Evolutionary conservation across 768 basidiomycete species (phyloP).

Genomic region (Tylopilus sp.): DNA sequence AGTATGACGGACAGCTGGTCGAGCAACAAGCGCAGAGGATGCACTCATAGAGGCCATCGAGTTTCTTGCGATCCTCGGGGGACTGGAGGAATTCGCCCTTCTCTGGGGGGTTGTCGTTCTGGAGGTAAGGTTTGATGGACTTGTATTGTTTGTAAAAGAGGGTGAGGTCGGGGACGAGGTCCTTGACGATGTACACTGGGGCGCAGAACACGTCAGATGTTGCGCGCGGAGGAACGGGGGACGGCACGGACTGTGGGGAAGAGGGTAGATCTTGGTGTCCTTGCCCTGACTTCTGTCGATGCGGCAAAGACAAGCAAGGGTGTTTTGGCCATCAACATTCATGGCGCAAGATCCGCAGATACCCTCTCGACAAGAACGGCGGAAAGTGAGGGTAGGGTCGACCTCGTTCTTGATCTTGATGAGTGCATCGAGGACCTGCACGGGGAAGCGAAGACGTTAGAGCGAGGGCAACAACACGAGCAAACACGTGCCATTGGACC

Average conservation of each 20-base stretch:
- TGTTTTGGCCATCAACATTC: slow-evolving; percentile 99
- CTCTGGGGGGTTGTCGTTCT: slow-evolving; percentile 88
- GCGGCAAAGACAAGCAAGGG: slow-evolving; percentile 93
- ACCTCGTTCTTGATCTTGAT: slow-evolving; percentile 99
- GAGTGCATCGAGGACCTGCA: slow-evolving; percentile 81
- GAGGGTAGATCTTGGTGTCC: slow-evolving; percentile 90
- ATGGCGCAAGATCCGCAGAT: slow-evolving; percentile 99
- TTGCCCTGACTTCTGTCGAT: slow-evolving; percentile 76
- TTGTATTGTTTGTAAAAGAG: slow-evolving; percentile 99
- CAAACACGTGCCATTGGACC: slow-evolving; percentile 78
- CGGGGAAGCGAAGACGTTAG: not conserved
- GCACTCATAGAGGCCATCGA: slow-evolving; percentile 97
- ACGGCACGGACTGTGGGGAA: slow-evolving; percentile 83
- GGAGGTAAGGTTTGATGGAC: slow-evolving; percentile 94
- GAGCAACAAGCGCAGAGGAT: slow-evolving; percentile 98
- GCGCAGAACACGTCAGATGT: not conserved
- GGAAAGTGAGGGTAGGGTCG: slow-evolving; percentile 95
- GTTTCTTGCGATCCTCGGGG: slow-evolving; percentile 87
- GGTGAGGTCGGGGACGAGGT: slow-evolving; percentile 89
- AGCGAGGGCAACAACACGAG: not conserved
- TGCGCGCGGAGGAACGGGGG: not conserved
- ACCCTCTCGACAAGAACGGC: slow-evolving; percentile 89
- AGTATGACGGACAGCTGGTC: slow-evolving; percentile 95
- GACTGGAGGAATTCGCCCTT: slow-evolving; percentile 87
- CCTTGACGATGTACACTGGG: slow-evolving; percentile 97